Evolutionary conservation across 768 basidiomycete species (phyloP), one percentile per base, ranked within the genome.

Genomic region (Coprinopsis marcescibilis): DNA sequence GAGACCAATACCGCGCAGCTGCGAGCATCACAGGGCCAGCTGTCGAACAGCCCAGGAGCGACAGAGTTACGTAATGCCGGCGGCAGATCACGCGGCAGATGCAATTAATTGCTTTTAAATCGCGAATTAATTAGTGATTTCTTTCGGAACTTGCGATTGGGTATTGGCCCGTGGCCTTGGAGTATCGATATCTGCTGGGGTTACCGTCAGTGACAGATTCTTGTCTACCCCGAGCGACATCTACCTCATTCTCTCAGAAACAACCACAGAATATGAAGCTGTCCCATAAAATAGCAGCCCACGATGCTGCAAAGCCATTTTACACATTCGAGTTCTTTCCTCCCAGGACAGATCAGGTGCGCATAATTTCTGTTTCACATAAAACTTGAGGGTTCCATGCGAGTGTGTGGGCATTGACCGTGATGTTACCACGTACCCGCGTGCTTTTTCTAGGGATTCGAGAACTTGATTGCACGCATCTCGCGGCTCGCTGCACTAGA

Each of bases 311-410:
- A 1, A 68, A 58, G n/a, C 89, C 91, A 0, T 95, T 89, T 66
- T 96, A 82, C 60, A 91, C 89, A 0, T 90, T 95, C 63, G 95
- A 98, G 63, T 96, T 96, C 76, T 98, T 98, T 60, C 95, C 95
- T 12, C 95, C 95, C 11, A 78, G 90, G 49, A 98, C 95, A 39
- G 86, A 90, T 64, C 84, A 89, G 76, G 89, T 86, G 26, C 34
- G 38, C 8, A 29, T 45, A 27, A 36, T 37, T 24, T 25, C 19
- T 25, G 17, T 15, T n/a, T n/a, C n/a, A n/a, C n/a, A n/a, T n/a
- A n/a, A n/a, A n/a, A n/a, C n/a, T n/a, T n/a, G n/a, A n/a, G n/a
- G n/a, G n/a, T n/a, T n/a, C n/a, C n/a, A n/a, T n/a, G n/a, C n/a
- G n/a, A n/a, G n/a, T n/a, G n/a, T n/a, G n/a, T n/a, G n/a, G n/a